Evolutionary conservation across 2,329 filamentous ascomycete species (phyloP).

Genomic region (Fusarium euwallaceae): DNA sequence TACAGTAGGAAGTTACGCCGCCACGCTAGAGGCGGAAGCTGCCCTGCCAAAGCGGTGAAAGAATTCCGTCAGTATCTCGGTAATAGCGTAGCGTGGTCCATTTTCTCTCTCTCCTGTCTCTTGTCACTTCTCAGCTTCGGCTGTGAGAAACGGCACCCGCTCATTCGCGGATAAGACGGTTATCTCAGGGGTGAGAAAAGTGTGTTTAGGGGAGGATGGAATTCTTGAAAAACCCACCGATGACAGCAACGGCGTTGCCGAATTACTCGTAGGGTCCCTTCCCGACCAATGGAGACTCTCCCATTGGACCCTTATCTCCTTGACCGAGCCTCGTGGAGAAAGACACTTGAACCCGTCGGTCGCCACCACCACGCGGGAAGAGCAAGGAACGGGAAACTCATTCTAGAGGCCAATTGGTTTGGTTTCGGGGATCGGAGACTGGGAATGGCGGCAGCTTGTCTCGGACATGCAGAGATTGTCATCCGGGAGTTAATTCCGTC

Average conservation of each 20-base stretch:
- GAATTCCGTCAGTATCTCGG: conserved; percentile 11
- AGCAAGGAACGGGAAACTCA: background rate
- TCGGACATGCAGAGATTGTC: conserved; percentile 18
- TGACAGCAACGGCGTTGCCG: conserved; percentile 27
- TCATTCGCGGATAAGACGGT: conserved; percentile 14
- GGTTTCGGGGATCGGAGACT: conserved; percentile 6
- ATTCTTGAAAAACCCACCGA: conserved; percentile 34
- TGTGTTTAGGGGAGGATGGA: conserved; percentile 10
- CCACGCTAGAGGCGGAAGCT: conserved; percentile 34
- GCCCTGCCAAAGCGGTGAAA: conserved; percentile 33
- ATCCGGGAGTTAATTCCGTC: conserved; percentile 1
- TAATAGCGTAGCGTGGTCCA: conserved; percentile 18
- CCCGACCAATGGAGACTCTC: conserved; percentile 18
- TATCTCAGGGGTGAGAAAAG: conserved; percentile 9
- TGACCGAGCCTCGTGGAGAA: conserved; percentile 4
- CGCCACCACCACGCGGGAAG: conserved; percentile 18
- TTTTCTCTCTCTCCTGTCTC: conserved; percentile 8
- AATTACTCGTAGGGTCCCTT: conserved; percentile 31
- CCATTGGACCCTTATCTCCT: background rate
- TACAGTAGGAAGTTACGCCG: background rate
- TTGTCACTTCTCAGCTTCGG: conserved; percentile 11
- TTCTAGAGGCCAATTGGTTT: conserved; percentile 8
- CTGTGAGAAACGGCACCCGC: background rate
- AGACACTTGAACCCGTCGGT: conserved; percentile 13
- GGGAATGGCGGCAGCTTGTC: conserved; percentile 9